phyloP scores from a whole-genome alignment of 371 early-diverging fungal genomes.

The Mortierella sp. region DNA sequence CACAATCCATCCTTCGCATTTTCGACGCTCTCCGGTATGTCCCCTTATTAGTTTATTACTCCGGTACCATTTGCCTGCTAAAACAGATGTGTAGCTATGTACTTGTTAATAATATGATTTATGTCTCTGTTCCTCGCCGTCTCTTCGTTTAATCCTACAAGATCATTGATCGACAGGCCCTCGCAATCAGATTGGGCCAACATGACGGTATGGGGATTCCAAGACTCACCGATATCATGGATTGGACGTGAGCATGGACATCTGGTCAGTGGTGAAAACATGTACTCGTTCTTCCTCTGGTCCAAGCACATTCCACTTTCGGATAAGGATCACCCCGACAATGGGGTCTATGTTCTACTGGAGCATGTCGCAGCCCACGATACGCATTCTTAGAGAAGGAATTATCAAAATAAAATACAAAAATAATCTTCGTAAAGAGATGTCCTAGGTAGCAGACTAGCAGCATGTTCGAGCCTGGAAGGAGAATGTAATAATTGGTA shows the following conservation, averaged over 20 bases:
- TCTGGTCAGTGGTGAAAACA: conserved; percentile 69
- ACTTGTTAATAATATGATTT: too few species aligned
- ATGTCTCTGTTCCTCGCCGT: too few species aligned
- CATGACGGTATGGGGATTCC: conserved; percentile 72
- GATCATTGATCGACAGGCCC: conserved; percentile 4
- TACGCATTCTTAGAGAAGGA: conserved; percentile 16
- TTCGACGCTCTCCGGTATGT: conserved; percentile 31
- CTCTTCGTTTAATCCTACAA: too few species aligned
- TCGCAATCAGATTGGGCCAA: conserved; percentile 62
- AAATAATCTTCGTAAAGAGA: neutral
- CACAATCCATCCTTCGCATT: conserved; percentile 15
- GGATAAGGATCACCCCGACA: conserved; percentile 19
- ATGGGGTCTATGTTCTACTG: conserved; percentile 30
- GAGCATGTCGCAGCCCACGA: conserved; percentile 44
- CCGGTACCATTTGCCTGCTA: too few species aligned
- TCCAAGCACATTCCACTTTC: conserved; percentile 10
- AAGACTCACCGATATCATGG: conserved; percentile 77
- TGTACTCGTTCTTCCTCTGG: conserved; percentile 65
- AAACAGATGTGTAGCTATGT: too few species aligned
- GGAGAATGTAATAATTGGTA: neutral
- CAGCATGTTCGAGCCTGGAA: neutral
- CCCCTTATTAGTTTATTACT: neutral
- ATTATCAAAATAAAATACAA: too few species aligned
- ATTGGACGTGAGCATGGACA: conserved; percentile 64
- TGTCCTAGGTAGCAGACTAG: neutral